Percentiles rank a stretch among this genome's conserved stretches.
Conservation (phyloP, 345 rosid species). For the Noccaea caerulescens region DNA sequence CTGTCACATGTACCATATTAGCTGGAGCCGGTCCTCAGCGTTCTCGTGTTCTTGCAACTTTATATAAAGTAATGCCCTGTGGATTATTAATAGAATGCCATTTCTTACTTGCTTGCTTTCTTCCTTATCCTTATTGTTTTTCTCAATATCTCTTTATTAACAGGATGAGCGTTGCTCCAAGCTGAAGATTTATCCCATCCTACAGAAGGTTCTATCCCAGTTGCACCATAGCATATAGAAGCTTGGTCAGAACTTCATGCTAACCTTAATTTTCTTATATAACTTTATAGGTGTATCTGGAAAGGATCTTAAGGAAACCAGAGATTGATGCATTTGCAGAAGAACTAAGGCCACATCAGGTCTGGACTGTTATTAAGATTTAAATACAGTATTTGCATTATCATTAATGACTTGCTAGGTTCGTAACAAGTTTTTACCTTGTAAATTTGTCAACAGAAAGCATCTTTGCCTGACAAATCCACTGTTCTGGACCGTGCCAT, state of each 20-base stretch:
- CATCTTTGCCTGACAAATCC: conserved; percentile 88
- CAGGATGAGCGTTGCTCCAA: conserved; percentile 99
- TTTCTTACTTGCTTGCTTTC: neutral
- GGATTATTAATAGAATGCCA: neutral
- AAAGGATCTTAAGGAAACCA: conserved; percentile 93
- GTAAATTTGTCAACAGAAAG: conserved; percentile 65
- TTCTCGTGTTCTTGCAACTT: conserved; percentile 90
- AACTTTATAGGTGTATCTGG: conserved; percentile 79
- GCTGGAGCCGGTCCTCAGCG: conserved; percentile 99
- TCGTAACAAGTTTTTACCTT: conserved; percentile 17
- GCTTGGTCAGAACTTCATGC: conserved; percentile 22
- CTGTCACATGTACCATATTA: conserved; percentile 93
- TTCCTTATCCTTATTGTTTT: neutral
- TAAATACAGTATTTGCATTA: conserved; percentile 12
- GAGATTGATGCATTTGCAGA: conserved; percentile 94
- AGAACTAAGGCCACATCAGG: conserved; percentile 96
- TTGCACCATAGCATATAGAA: conserved; percentile 23
- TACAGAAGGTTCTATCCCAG: conserved; percentile 73
- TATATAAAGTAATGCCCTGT: conserved; percentile 64
- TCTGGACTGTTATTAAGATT: conserved; percentile 35
- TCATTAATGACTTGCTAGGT: neutral
- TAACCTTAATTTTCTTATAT: conserved; percentile 2
- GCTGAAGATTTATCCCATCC: conserved; percentile 88
- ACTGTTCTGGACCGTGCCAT: conserved; percentile 95
- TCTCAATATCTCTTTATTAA: conserved; percentile 25